phyloP scores from a whole-genome alignment of 169 alveolate genomes.

The Plasmodium gaboni region DNA sequence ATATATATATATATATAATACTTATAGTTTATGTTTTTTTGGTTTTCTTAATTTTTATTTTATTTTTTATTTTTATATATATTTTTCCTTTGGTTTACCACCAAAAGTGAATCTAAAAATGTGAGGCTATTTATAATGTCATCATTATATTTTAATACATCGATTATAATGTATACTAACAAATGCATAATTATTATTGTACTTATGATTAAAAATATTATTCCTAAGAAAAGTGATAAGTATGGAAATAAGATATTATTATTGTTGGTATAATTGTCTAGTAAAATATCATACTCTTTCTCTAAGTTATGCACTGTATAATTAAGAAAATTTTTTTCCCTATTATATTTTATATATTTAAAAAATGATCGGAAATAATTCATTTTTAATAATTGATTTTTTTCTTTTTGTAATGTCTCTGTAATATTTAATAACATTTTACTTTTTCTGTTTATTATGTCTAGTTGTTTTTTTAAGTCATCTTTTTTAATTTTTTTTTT shows the following conservation, averaged over 20 bases:
- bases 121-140: neutral
- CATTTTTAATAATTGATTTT: conserved; percentile 1
- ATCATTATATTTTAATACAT: neutral
- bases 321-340: conserved; percentile 29
- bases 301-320: conserved; percentile 45
- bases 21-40: too few species aligned
- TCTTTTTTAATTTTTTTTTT: conserved; percentile 30
- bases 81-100: conserved; percentile 8
- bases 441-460: conserved; percentile 32
- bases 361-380: conserved; percentile 19
- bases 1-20: neutral
- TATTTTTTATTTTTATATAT: too few species aligned
- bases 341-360: conserved; percentile 16
- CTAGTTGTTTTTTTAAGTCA: conserved; percentile 11
- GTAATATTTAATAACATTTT: conserved; percentile 26
- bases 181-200: conserved; percentile 20
- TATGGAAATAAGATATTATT: neutral
- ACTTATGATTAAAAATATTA: conserved; percentile 11
- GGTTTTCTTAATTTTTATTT: too few species aligned
- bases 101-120: conserved; percentile 16
- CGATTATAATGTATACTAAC: neutral
- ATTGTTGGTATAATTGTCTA: conserved; percentile 11
- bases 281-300: conserved; percentile 15
- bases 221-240: conserved; percentile 5
- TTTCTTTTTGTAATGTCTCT: conserved; percentile 21